Percentiles rank a stretch among this genome's conserved stretches.
These are phyloP conservation scores for Aspergillus kassunensis DNA, from an alignment of 495 filamentous ascomycete species.

Conservation along the genomic window DNA sequence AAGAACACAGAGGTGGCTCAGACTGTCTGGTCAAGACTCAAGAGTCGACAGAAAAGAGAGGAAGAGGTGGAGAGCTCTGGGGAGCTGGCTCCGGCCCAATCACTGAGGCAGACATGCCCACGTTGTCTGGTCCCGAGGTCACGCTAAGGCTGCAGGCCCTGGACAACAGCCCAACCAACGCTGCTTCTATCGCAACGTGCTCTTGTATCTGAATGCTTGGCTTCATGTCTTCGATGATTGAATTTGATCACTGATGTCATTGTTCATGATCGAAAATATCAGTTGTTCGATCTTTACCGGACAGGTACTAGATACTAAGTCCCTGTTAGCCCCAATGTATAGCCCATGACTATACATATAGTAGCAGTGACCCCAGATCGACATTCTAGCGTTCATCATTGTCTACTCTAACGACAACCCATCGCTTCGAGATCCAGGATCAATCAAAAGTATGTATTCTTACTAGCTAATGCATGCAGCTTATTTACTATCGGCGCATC, in stretches of 20 bases:
- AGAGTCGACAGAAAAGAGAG: background rate
- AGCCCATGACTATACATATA: too few species aligned
- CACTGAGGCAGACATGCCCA: background rate
- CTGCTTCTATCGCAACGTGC: slow-evolving; percentile 4
- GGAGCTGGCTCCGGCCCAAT: slow-evolving; percentile 8
- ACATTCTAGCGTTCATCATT: too few species aligned
- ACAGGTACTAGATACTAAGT: too few species aligned
- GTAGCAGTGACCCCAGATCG: too few species aligned
- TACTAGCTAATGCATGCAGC: background rate
- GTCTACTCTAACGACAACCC: too few species aligned
- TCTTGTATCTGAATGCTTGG: background rate
- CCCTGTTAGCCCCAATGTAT: too few species aligned
- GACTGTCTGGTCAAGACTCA: background rate
- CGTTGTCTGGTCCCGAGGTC: background rate
- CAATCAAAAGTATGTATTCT: background rate
- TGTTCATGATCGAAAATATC: too few species aligned
- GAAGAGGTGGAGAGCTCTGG: slow-evolving; percentile 9
- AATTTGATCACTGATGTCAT: too few species aligned
- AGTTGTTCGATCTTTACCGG: too few species aligned
- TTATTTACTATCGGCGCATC: background rate
- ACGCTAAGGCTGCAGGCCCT: slow-evolving; percentile 5
- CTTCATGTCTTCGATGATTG: too few species aligned
- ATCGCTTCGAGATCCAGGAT: too few species aligned
- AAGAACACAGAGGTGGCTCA: background rate
- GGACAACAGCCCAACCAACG: slow-evolving; percentile 4